Evolutionary conservation across 2,329 filamentous ascomycete species (phyloP), one percentile per base, ranked within the genome.

Genomic region (Pseudogymnoascus sp.): DNA sequence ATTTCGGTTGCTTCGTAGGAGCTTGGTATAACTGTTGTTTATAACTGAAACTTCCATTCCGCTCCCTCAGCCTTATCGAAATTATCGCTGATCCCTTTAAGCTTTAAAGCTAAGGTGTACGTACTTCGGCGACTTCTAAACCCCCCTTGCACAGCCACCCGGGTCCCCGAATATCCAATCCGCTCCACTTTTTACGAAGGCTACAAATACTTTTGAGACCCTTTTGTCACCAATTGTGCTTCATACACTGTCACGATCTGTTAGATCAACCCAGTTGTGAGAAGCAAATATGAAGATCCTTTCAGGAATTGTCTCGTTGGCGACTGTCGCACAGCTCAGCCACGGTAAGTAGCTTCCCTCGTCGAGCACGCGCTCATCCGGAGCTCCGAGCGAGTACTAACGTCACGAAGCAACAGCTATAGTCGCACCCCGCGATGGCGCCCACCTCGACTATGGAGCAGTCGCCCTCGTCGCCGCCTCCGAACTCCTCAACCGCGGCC

Each of bases 401-500:
- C 49, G 18, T 11, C n/a, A 34, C 9, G 25, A 34, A 56, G 49
- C 49, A 56, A 56, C 49, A 5, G 49, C 49, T 28, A 34, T 56
- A 56, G 49, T 56, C n/a, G n/a, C n/a, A 5, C 49, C 49, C 3
- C 49, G 49, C 49, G 49, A 56, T 7, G 49, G 28, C 25, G 3
- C 49, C 18, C 49, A 34, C 28, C 49, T 16, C 62, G 63, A 67
- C 9, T 49, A 68, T 25, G 68, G 65, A 46, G 70, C 68, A 56
- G 67, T 70, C 40, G 64, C 63, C 23, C 61, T 71, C n/a, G 67
- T 69, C 5, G 66, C 36, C 11, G 65, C 67, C 6, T 56, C 67
- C 49, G 46, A 49, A 16, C 65, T 68, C 6, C 18, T 64, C 9
- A 69, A 71, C 46, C 68, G 72, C 14, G 71, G 71, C 16, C 64